Conservation (phyloP, 1,284 basidiomycete genomes). For the Rhodotorula mucilaginosa region DNA sequence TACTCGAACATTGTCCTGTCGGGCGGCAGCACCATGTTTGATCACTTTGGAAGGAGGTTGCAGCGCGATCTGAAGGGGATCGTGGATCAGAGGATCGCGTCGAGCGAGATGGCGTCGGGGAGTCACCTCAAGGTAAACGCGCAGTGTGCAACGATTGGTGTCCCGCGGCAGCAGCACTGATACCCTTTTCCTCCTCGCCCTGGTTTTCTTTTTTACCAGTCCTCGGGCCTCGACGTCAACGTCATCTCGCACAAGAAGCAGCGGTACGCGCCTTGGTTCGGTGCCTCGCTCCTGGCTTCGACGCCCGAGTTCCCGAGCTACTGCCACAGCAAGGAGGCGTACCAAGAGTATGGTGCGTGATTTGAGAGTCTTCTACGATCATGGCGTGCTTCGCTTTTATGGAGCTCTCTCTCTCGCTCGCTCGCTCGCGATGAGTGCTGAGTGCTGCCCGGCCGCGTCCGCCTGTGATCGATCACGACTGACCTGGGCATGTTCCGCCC, state of each 20-base stretch:
- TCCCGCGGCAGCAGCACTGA: no score
- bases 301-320: constrained; percentile 97
- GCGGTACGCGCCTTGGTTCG: constrained; percentile 97
- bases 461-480: no score
- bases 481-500: background rate
- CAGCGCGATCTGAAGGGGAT: constrained; percentile 93
- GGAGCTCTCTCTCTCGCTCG: background rate
- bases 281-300: constrained; percentile 88
- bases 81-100: constrained; percentile 84
- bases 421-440: background rate
- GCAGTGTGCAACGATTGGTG: no score
- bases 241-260: constrained; percentile 99
- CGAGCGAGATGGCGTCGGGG: constrained; percentile 71
- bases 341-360: constrained; percentile 31
- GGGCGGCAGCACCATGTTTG: constrained; percentile 97
- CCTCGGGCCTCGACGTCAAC: constrained; percentile 90
- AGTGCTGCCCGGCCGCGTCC: no score
- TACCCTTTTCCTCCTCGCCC: no score
- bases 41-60: constrained; percentile 92
- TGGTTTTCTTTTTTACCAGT: constrained; percentile 50
- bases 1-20: constrained; percentile 97
- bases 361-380: constrained; percentile 45
- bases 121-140: constrained; percentile 65
- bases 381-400: no score
- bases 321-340: constrained; percentile 64